A percentile compares a stretch with the other conserved stretches of the same genome.
Evolutionary conservation across 176 grass and related monocot species (phyloP).

Genomic region (Bonia amplexicaulis): DNA sequence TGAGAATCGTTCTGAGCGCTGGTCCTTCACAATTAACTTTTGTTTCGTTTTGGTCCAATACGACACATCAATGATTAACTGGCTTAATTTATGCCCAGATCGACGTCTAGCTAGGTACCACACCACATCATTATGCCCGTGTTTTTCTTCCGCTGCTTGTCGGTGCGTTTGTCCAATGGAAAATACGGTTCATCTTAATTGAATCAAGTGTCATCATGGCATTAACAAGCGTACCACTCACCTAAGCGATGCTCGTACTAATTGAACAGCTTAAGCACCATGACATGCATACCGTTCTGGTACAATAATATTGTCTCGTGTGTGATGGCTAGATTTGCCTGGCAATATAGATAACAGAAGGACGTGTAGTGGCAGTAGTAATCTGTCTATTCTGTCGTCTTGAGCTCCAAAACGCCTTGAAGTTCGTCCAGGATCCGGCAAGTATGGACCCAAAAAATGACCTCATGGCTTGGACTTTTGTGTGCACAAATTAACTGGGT

Average conservation of each 20-base stretch:
- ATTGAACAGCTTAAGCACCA: neutral
- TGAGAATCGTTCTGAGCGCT: no score
- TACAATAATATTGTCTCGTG: no score
- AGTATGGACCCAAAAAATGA: neutral
- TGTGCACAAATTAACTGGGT: neutral
- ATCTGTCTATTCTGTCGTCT: no score
- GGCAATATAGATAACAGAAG: no score
- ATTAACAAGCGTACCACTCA: neutral
- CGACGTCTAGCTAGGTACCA: neutral
- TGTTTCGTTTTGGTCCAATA: neutral
- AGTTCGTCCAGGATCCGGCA: neutral
- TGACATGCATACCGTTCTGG: no score
- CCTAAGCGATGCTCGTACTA: neutral
- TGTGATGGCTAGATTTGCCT: neutral
- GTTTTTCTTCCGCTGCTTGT: neutral
- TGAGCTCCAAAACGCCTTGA: no score
- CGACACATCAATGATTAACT: neutral
- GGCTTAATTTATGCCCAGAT: neutral
- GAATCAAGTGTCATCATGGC: neutral
- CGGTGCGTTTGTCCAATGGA: neutral
- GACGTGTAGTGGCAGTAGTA: no score
- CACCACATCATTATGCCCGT: neutral
- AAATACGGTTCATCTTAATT: neutral
- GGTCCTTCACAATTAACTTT: neutral
- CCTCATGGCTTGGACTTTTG: neutral